Conservation (phyloP, 306 rosid genomes). For the Cicer cuneatum region DNA sequence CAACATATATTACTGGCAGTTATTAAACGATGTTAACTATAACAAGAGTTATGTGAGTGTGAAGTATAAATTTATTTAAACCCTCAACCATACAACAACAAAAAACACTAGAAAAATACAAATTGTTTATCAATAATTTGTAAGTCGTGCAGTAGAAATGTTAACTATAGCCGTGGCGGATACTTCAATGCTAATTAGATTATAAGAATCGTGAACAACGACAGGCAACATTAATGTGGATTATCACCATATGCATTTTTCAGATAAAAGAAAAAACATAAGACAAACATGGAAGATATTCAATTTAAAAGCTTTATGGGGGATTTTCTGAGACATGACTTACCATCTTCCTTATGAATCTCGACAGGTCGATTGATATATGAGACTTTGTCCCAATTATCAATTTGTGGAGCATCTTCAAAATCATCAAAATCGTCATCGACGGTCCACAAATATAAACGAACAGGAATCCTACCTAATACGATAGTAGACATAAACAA, state of each 20-base stretch:
- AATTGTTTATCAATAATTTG: constrained; percentile 1
- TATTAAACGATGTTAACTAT: background rate
- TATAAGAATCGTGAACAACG: background rate
- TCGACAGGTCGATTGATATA: constrained; percentile 88
- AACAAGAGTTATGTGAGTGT: background rate
- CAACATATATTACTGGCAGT: constrained; percentile 25
- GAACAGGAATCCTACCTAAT: constrained; percentile 84
- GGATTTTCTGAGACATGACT: constrained; percentile 36
- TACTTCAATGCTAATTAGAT: background rate
- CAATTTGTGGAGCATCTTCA: constrained; percentile 81
- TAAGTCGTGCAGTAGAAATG: background rate
- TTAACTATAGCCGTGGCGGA: background rate
- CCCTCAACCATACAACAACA: background rate
- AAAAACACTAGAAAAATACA: background rate
- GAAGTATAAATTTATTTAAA: constrained; percentile 16
- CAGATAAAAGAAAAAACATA: background rate
- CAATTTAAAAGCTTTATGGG: constrained; percentile 28
- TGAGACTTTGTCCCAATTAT: constrained; percentile 86
- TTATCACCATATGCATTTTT: constrained; percentile 27
- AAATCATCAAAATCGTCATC: constrained; percentile 71
- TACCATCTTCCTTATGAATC: constrained; percentile 76
- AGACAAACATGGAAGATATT: constrained; percentile 8
- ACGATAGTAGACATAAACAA: constrained; percentile 35
- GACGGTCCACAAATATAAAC: constrained; percentile 74
- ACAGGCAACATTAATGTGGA: constrained; percentile 6